A percentile compares a stretch with the other conserved stretches of the same genome.
Evolutionary conservation across 148 eudicot species (phyloP).

Genomic region (Camellia granthamiana): DNA sequence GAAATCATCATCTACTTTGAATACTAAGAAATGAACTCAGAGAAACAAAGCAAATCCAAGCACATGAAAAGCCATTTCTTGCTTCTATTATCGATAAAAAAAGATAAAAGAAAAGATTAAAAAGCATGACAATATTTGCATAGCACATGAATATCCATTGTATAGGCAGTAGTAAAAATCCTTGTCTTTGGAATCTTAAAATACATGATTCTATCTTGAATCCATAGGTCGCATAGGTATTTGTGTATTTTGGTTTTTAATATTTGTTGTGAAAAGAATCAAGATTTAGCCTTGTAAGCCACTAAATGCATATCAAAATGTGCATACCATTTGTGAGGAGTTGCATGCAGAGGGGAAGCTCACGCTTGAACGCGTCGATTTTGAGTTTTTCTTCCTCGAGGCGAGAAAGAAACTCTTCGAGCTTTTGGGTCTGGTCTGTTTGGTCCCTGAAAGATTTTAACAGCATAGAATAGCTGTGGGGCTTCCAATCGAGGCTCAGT

Average conservation of each 20-base stretch:
- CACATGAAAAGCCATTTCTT: slow-evolving; percentile 35
- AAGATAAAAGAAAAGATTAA: slow-evolving; percentile 18
- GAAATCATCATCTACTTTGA: too few relatives aligned
- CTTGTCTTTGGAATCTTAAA: slow-evolving; percentile 11
- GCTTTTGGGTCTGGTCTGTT: slow-evolving; percentile 36
- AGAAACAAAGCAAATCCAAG: slow-evolving; percentile 13
- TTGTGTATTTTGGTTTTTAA: neutral
- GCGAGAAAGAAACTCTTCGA: slow-evolving; percentile 61
- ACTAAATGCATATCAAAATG: neutral
- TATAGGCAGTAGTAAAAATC: neutral
- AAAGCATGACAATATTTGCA: slow-evolving; percentile 22
- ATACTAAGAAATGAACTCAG: neutral
- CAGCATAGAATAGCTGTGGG: slow-evolving; percentile 69
- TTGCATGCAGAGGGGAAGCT: slow-evolving; percentile 88
- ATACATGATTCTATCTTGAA: slow-evolving; percentile 1
- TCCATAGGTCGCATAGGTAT: neutral
- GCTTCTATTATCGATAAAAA: slow-evolving; percentile 22
- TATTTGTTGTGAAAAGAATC: slow-evolving; percentile 5
- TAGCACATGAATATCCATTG: slow-evolving; percentile 26
- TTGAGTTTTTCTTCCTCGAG: slow-evolving; percentile 86
- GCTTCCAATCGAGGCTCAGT: slow-evolving; percentile 65
- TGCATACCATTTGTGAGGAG: slow-evolving; percentile 70
- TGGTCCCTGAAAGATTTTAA: slow-evolving; percentile 55
- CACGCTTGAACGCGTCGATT: slow-evolving; percentile 93
- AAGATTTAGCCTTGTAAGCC: neutral